Conservation (phyloP, 495 filamentous ascomycete species). For the Penicillium waksmanii region DNA sequence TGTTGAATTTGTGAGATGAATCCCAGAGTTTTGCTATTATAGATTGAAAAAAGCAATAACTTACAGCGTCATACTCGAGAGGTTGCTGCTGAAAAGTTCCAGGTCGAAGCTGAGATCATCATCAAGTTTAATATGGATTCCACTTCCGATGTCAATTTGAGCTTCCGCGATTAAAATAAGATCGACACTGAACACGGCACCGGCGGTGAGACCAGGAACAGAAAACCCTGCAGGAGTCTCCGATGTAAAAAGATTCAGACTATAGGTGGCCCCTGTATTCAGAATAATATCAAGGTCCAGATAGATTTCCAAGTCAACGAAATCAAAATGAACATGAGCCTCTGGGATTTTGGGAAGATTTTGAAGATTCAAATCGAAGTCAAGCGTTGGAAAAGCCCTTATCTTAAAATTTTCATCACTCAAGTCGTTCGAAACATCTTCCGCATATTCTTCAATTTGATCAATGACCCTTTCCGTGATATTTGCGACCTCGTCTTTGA, state of each 20-base stretch:
- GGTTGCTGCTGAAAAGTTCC: conserved; percentile 46
- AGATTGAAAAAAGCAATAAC: background rate
- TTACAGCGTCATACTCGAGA: conserved; percentile 52
- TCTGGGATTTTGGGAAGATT: conserved; percentile 47
- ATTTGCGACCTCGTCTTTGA: background rate
- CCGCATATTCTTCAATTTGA: conserved; percentile 2
- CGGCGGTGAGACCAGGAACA: conserved; percentile 41
- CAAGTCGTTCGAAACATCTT: background rate
- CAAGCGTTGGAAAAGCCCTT: conserved; percentile 11
- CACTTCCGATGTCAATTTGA: conserved; percentile 53
- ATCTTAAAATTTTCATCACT: background rate
- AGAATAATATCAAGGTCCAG: conserved; percentile 51
- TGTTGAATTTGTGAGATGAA: conserved; percentile 17
- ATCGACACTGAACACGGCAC: conserved; percentile 49
- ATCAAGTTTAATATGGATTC: conserved; percentile 56
- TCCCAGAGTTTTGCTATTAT: background rate
- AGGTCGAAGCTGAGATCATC: conserved; percentile 47
- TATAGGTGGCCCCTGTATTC: conserved; percentile 46
- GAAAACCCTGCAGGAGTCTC: conserved; percentile 46
- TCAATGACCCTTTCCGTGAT: background rate
- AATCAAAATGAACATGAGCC: conserved; percentile 45
- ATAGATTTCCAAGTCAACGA: conserved; percentile 57
- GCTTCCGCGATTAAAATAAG: conserved; percentile 50
- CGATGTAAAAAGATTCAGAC: conserved; percentile 51
- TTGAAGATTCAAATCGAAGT: conserved; percentile 32